phyloP scores from a whole-genome alignment of 108 stramenopile genomes.

The Cyclotella kingstonii region DNA sequence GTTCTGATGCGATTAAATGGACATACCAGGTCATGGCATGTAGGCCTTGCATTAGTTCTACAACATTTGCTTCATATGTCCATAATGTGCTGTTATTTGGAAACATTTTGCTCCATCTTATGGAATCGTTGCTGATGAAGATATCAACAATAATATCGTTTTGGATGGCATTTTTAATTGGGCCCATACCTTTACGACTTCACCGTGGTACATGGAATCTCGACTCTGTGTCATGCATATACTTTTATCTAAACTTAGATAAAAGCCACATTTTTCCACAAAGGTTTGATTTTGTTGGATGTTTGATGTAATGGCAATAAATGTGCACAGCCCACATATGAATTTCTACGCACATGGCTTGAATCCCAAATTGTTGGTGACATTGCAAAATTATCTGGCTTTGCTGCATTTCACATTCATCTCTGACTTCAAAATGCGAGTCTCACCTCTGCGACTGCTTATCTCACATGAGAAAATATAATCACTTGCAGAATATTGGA shows the following conservation, averaged over 20 bases:
- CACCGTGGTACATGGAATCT: not conserved
- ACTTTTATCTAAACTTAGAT: not conserved
- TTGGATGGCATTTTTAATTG: not conserved
- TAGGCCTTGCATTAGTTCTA: conserved; percentile 3
- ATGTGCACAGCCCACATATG: conserved; percentile 3
- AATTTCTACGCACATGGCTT: conserved; percentile 1
- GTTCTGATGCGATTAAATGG: not conserved
- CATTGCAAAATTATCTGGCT: conserved; percentile 9
- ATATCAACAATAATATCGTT: conserved; percentile 1
- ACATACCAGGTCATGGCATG: not conserved
- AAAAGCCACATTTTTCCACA: conserved; percentile 2
- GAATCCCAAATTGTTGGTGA: conserved; percentile 4
- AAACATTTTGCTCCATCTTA: not conserved
- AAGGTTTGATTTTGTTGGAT: not conserved
- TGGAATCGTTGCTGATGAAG: not conserved
- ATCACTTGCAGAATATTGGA: not conserved
- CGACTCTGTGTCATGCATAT: not conserved
- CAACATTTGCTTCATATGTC: too few species aligned
- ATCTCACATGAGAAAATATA: not conserved
- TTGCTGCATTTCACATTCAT: conserved; percentile 14
- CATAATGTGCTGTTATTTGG: too few species aligned
- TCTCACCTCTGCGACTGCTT: not conserved
- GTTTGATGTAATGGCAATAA: not conserved
- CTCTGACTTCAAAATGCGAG: conserved; percentile 11
- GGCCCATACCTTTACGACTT: not conserved